Evolutionary conservation across 2,329 filamentous ascomycete genomes (phyloP), one percentile per base, ranked within the genome.

Genomic region (Polychaeton citri): DNA sequence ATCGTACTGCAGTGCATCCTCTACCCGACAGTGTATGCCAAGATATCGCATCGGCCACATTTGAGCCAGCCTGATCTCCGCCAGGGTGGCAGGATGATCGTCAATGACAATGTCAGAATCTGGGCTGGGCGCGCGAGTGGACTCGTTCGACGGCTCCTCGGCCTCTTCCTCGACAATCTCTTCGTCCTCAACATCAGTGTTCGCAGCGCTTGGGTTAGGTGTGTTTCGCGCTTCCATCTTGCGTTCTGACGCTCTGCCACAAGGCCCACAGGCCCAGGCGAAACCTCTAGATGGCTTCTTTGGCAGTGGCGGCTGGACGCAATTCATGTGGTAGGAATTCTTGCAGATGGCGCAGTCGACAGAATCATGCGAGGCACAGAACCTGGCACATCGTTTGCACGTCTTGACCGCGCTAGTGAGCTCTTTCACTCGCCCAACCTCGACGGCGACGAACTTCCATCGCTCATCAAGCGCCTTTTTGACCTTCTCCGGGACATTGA

Each of bases 251-350:
- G 85, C 87, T 51, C 88, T 79, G 59, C 86, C 95, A 61, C 90
- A 98, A 40, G 88, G 81, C 37, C 84, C 90, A 59, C 90, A 98
- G 19, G 90, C 88, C 90, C 90, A 98, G 4, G 86, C 90, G 62
- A 98, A 98, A 26, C 90, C 90, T 59, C 90, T 80, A 32, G 88
- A 94, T 15, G 90, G 90, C 61, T 98, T 98, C 61, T 95, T 98
- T 36, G 86, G 71, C 43, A 98, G 62, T 24, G 87, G 85, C 28
- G 90, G 90, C 42, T 81, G 80, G 38, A 98, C 90, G 59, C 90
- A 98, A 52, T 87, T 84, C 88, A 98, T 96, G 65, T 98, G 90
- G 62, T 95, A 98, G 10, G 88, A 96, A 58, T 86, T 79, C 54
- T 79, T 75, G 60, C 90, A 98, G 37, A 95, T 86, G 31, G 88